Evolutionary conservation across 768 basidiomycete genomes (phyloP).

Genomic region (Megacollybia marginata): DNA sequence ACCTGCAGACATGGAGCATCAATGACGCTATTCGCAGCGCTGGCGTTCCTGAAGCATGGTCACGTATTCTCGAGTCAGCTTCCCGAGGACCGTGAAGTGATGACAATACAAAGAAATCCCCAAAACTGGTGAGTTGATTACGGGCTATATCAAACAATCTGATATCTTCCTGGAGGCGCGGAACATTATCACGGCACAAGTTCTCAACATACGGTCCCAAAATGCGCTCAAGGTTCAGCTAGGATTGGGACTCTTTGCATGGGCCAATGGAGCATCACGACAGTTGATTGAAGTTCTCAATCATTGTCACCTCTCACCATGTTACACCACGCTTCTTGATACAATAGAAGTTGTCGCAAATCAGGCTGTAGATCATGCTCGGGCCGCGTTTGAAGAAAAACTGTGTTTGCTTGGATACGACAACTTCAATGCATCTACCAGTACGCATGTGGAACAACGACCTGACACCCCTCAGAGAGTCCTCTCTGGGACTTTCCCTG

Average conservation of each 20-base stretch:
- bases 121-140: background rate
- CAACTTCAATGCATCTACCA: constrained; percentile 8
- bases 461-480: constrained; percentile 9
- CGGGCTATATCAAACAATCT: background rate
- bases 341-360: background rate
- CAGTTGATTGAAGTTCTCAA: background rate
- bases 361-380: background rate
- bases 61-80: background rate
- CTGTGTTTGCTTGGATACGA: background rate
- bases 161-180: background rate
- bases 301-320: background rate
- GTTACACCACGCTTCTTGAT: background rate
- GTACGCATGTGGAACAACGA: constrained; percentile 9
- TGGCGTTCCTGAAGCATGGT: background rate
- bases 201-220: background rate
- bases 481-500: constrained; percentile 10
- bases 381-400: background rate
- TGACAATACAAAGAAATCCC: background rate
- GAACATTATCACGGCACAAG: background rate
- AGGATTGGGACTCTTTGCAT: background rate
- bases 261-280: background rate
- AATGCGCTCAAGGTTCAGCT: background rate
- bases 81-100: background rate
- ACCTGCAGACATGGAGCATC: background rate
- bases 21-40: background rate